These are phyloP conservation scores for Amylostereum chailletii DNA, from an alignment of 1,284 basidiomycete species.

Conservation along the genomic window DNA sequence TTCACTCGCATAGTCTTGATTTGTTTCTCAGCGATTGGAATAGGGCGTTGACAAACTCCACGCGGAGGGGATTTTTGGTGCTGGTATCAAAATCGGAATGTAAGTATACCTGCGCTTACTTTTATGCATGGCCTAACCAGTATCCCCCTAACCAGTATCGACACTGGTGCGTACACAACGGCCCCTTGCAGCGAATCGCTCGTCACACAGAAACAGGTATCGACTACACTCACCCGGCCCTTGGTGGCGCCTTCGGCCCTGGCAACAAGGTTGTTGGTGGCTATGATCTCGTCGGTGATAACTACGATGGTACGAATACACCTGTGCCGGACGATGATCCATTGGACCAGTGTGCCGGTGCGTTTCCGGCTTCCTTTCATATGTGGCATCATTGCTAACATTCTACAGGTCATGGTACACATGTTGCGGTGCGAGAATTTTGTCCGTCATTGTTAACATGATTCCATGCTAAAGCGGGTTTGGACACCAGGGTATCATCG, in stretches of 20 bases:
- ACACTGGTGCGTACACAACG: conserved; percentile 18
- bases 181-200: background rate
- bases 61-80: conserved; percentile 37
- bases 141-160: conserved; percentile 18
- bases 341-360: conserved; percentile 39
- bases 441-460: background rate
- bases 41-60: conserved; percentile 41
- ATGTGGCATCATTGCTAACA: conserved; percentile 8
- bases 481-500: conserved; percentile 46
- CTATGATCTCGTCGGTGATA: conserved; percentile 43
- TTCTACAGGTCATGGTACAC: conserved; percentile 43
- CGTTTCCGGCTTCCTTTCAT: conserved; percentile 6
- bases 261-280: conserved; percentile 55
- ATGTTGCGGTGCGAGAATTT: conserved; percentile 37
- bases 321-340: conserved; percentile 37
- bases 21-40: too few relatives aligned
- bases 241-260: conserved; percentile 55
- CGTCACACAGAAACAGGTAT: conserved; percentile 23
- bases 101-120: conserved; percentile 11
- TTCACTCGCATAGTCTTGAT: background rate
- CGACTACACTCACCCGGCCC: conserved; percentile 54
- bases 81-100: conserved; percentile 45
- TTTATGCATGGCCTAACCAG: background rate
- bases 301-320: conserved; percentile 29
- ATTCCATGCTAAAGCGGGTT: background rate